A percentile compares a stretch with the other conserved stretches of the same genome.
These are phyloP conservation scores for Dalbergia cultrata DNA, from an alignment of 306 rosid genomes.

Conservation along the genomic window DNA sequence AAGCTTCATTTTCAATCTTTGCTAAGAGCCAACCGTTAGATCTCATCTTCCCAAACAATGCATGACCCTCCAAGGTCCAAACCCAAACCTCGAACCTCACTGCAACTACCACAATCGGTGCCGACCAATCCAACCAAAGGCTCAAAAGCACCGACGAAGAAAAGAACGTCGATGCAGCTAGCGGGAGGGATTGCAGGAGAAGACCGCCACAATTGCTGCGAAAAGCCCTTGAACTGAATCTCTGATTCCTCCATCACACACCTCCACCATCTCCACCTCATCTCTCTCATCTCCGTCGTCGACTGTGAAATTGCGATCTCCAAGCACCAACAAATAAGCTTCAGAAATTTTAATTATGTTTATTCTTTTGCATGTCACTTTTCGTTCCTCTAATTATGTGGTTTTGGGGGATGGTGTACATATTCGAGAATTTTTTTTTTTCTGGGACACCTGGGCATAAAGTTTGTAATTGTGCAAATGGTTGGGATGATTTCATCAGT, in stretches of 20 bases:
- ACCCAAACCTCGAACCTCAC: not conserved
- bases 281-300: no score
- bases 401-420: slow-evolving; percentile 80
- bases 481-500: slow-evolving; percentile 64
- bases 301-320: no score
- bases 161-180: slow-evolving; percentile 43
- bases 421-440: slow-evolving; percentile 58
- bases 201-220: slow-evolving; percentile 49
- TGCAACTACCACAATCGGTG: slow-evolving; percentile 23
- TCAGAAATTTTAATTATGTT: slow-evolving; percentile 33
- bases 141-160: slow-evolving; percentile 64
- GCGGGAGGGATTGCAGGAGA: slow-evolving; percentile 11
- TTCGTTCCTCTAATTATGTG: slow-evolving; percentile 48
- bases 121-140: slow-evolving; percentile 66
- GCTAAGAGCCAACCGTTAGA: not conserved
- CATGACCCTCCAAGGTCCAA: not conserved
- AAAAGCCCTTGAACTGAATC: no score
- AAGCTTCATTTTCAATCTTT: not conserved
- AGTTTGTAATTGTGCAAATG: slow-evolving; percentile 61
- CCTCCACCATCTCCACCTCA: no score
- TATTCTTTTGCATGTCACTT: slow-evolving; percentile 50
- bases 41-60: not conserved
- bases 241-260: no score
- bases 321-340: no score
- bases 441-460: slow-evolving; percentile 70